Conservation (phyloP, 2,329 filamentous ascomycete genomes). For the Cyanodermella asteris region DNA sequence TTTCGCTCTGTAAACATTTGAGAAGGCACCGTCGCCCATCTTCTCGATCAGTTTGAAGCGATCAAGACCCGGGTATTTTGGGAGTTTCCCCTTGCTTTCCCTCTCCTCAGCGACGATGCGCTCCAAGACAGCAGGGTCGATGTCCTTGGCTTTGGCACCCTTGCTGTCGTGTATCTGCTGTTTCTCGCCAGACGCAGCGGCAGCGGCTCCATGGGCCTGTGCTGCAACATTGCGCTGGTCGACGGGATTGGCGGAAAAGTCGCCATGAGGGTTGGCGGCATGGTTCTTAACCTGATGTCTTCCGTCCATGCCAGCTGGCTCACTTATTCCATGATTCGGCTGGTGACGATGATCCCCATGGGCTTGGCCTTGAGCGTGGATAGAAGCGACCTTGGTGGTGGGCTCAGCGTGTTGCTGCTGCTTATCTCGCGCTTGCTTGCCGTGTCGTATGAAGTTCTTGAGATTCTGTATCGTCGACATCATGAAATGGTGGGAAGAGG, state of each 20-base stretch:
- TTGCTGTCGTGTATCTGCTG: slow-evolving; percentile 29
- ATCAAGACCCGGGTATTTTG: slow-evolving; percentile 64
- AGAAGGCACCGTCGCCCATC: slow-evolving; percentile 98
- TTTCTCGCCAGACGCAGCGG: slow-evolving; percentile 38
- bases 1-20: slow-evolving; percentile 83
- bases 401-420: slow-evolving; percentile 36
- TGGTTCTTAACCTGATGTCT: slow-evolving; percentile 29
- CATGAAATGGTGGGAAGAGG: slow-evolving; percentile 3
- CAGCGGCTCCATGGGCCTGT: slow-evolving; percentile 43
- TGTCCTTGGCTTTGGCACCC: slow-evolving; percentile 21
- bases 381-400: slow-evolving; percentile 39
- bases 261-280: slow-evolving; percentile 30
- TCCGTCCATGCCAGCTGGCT: slow-evolving; percentile 39
- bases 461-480: slow-evolving; percentile 76
- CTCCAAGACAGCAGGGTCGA: slow-evolving; percentile 47
- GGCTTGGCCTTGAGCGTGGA: slow-evolving; percentile 43
- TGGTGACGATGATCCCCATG: too few species aligned
- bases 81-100: slow-evolving; percentile 64
- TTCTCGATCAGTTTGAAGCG: slow-evolving; percentile 77
- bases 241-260: slow-evolving; percentile 37
- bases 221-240: slow-evolving; percentile 43
- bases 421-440: slow-evolving; percentile 69
- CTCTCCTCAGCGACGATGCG: slow-evolving; percentile 83
- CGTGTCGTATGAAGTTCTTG: slow-evolving; percentile 96
- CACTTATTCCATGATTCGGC: slow-evolving; percentile 32